Percentiles rank a stretch among this genome's conserved stretches.
These are phyloP conservation scores for Fusarium sp. DNA, from an alignment of 2,329 filamentous ascomycete species.

Conservation along the genomic window DNA sequence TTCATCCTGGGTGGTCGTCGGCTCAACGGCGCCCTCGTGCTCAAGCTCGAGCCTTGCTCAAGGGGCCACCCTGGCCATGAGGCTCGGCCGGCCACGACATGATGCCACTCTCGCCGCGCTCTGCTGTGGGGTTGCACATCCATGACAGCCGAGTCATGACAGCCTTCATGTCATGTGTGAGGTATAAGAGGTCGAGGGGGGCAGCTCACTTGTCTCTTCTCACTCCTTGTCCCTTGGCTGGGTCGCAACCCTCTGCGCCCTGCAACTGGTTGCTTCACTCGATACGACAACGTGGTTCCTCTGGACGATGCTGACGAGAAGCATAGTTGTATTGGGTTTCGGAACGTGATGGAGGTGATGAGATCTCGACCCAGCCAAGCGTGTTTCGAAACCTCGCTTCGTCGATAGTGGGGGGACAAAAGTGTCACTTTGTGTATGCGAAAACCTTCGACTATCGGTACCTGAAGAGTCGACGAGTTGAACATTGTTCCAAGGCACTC, in stretches of 20 bases:
- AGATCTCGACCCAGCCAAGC: background rate
- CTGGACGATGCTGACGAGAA: constrained; percentile 7
- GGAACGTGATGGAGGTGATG: constrained; percentile 11
- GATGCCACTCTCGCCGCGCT: constrained; percentile 25
- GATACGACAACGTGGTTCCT: constrained; percentile 29
- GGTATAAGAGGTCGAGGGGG: constrained; percentile 29
- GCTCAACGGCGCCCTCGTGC: constrained; percentile 19
- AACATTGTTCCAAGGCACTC: background rate
- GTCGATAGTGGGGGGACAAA: background rate
- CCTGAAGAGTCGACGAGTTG: background rate
- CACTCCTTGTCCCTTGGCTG: constrained; percentile 4
- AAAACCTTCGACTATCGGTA: background rate
- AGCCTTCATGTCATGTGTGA: constrained; percentile 10
- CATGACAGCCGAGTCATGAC: background rate
- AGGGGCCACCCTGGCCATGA: constrained; percentile 24
- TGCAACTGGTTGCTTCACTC: constrained; percentile 18
- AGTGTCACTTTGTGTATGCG: background rate
- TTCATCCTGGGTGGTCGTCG: constrained; percentile 15
- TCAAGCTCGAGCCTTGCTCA: constrained; percentile 2
- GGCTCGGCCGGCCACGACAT: constrained; percentile 33
- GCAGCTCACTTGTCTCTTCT: constrained; percentile 3
- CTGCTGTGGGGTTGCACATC: constrained; percentile 15
- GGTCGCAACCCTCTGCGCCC: constrained; percentile 30
- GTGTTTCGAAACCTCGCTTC: background rate
- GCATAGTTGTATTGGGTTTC: constrained; percentile 8